Evolutionary conservation across 2,329 filamentous ascomycete species (phyloP), one percentile per base, ranked within the genome.

Genomic region (Ophiosphaerella herpotricha): DNA sequence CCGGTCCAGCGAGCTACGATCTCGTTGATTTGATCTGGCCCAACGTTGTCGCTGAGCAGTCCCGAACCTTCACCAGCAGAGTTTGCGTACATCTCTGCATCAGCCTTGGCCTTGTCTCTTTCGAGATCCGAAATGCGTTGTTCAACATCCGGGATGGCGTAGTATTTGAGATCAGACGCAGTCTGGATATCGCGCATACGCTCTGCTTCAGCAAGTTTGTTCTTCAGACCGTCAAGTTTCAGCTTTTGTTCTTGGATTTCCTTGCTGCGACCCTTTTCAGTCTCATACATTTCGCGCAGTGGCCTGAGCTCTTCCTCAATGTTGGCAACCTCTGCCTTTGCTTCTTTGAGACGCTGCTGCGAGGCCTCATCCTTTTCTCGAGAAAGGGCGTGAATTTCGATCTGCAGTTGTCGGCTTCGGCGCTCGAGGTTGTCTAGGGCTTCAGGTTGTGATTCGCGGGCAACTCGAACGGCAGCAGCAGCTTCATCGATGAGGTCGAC

Each of bases 1-100:
- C 94, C 94, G n/a, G 94, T 99, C 90, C 92, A 97, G 54, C 91
- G 87, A 46, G 89, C 89, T 45, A 99, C 94, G 54, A 99, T 99
- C 70, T 97, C 93, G 72, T 99, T 97, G 81, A 99, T 99, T 74
- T 99, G 92, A 58, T 99, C 94, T 9, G 92, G 91, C 5, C 94
- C 94, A 59, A 99, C 94, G 39, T 94, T 84, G 70, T 99, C 94
- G 3, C 92, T 95, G 46, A 97, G 83, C 73, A 97, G 87, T 21
- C 90, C 71, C 48, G 84, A 84, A 45, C 86, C 76, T 8, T 59
- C 60, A 26, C 58, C 84, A 47, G 89, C 89, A 24, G 78, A 74
- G 26, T 77, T 76, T 36, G 75, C 74, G 44, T 76, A 79, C 46
- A 81, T 78, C 56, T 86, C 82, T 8, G 86, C 87, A 71, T 97